Base-by-base conservation (phyloP, 768 basidiomycete genomes). In the Podaxis rugospora region DNA sequence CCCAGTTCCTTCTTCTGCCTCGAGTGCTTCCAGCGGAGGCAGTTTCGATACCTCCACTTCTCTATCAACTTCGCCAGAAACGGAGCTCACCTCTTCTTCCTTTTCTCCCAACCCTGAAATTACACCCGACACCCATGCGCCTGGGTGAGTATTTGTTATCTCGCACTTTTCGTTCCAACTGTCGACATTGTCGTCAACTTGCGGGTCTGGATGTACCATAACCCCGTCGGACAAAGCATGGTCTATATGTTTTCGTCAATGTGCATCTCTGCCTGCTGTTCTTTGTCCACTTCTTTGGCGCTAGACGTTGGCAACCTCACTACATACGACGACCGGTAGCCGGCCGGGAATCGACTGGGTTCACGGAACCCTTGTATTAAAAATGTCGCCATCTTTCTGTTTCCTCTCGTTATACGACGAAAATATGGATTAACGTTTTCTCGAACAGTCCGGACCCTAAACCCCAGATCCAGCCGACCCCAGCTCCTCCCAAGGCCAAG, bases 1-100 rank as follows among this genome's bases (percentile, higher is more conserved):
- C 64, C 64, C 47, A 54, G 49, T 62, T n/a, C 44, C 32, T 66
- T 66, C 47, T 63, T 56, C 46, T 39, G 50, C 39, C 57, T 42
- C 57, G n/a, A 47, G 52, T 37, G 28, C 42, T 16, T 53, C 51
- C 16, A 46, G 50, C 37, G 27, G 52, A 21, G 36, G 68, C 36
- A 60, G 63, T 27, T 65, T 67, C 28, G 51, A 47, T 11, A 53
- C 27, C 16, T 60, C 59, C 6, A 53, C 51, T 32, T 57, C 55
- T 28, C 40, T 42, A 40, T 60, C 59, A n/a, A 46, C 40, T 10
- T 53, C 59, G 6, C 51, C 59, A 46, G 39, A 44, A 14, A 42
- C 59, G 42, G 59, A 60, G 23, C 25, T 42, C 5, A 59, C 57
- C 4, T 59, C 57, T 52, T 60, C 59, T 11, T 60, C 59, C 7